phyloP scores from a whole-genome alignment of 2,329 filamentous ascomycete species.

The Fusarium annulatum region DNA sequence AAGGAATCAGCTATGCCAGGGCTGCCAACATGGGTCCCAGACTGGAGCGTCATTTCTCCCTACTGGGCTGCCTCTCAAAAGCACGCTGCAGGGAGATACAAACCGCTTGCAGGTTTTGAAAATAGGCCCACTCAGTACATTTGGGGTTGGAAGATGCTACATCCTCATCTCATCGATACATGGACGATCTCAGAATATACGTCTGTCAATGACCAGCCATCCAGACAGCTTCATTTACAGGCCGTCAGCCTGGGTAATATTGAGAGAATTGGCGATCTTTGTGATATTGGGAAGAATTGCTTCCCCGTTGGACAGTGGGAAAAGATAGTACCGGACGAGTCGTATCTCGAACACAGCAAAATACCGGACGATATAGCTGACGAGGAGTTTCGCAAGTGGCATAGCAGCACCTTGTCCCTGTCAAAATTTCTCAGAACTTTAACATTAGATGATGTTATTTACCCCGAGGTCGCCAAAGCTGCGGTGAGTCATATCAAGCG shows the following conservation, averaged over 20 bases:
- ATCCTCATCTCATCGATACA: background rate
- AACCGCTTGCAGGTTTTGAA: background rate
- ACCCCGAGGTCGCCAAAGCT: background rate
- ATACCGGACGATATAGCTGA: rapidly evolving
- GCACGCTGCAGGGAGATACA: background rate
- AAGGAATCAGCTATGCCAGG: background rate
- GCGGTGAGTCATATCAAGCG: background rate
- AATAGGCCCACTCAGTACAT: background rate
- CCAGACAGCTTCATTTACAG: background rate
- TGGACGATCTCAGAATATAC: background rate
- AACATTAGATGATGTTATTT: background rate
- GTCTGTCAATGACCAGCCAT: rapidly evolving
- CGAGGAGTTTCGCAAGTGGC: rapidly evolving
- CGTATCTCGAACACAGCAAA: background rate
- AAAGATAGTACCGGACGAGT: background rate
- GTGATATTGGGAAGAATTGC: background rate
- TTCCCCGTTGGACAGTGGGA: background rate
- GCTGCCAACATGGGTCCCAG: background rate
- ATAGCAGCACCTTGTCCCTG: background rate
- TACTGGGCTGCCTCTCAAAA: background rate
- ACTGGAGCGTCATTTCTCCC: background rate
- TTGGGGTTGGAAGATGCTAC: background rate
- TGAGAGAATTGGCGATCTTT: background rate
- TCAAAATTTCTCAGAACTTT: background rate
- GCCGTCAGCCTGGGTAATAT: background rate